phyloP scores from a whole-genome alignment of 352 stramenopile genomes.

The Globisporangium irregulare region DNA sequence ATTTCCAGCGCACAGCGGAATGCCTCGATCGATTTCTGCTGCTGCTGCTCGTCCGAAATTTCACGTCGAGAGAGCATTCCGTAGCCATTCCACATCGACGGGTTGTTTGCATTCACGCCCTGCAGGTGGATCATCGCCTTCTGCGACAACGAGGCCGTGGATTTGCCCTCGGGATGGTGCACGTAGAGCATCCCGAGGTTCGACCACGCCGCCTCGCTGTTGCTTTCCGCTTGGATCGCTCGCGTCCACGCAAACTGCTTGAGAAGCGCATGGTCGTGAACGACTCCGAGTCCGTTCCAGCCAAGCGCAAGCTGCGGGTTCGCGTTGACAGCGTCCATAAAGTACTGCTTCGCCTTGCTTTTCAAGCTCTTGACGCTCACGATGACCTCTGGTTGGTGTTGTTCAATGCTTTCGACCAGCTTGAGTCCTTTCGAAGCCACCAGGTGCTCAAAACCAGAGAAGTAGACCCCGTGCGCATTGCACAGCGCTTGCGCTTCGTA shows the following conservation, averaged over 20 bases:
- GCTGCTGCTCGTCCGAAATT: slow-evolving; percentile 20
- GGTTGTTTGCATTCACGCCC: slow-evolving; percentile 76
- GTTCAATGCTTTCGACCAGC: background rate
- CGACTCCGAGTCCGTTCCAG: slow-evolving; percentile 80
- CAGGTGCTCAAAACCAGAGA: slow-evolving; percentile 40
- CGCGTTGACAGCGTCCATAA: slow-evolving; percentile 43
- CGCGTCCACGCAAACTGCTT: slow-evolving; percentile 84
- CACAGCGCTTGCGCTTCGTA: slow-evolving; percentile 64
- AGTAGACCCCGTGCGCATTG: slow-evolving; percentile 28
- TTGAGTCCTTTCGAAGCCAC: background rate
- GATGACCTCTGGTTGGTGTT: slow-evolving; percentile 7
- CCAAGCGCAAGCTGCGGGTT: slow-evolving; percentile 48
- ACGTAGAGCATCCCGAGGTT: slow-evolving; percentile 87
- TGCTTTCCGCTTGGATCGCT: slow-evolving; percentile 49
- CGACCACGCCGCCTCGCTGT: slow-evolving; percentile 68
- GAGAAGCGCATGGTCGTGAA: slow-evolving; percentile 50
- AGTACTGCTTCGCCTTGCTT: slow-evolving; percentile 31
- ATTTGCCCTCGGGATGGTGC: slow-evolving; percentile 29
- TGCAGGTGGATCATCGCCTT: slow-evolving; percentile 82
- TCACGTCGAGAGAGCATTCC: slow-evolving; percentile 65
- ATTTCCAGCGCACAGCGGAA: slow-evolving; percentile 80
- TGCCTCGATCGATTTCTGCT: slow-evolving; percentile 56
- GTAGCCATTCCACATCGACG: slow-evolving; percentile 87
- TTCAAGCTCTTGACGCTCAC: slow-evolving; percentile 24
- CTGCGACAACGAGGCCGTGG: slow-evolving; percentile 47